These are phyloP conservation scores for Orbilia quercus DNA, from an alignment of 2,329 filamentous ascomycete genomes.

Conservation along the genomic window DNA sequence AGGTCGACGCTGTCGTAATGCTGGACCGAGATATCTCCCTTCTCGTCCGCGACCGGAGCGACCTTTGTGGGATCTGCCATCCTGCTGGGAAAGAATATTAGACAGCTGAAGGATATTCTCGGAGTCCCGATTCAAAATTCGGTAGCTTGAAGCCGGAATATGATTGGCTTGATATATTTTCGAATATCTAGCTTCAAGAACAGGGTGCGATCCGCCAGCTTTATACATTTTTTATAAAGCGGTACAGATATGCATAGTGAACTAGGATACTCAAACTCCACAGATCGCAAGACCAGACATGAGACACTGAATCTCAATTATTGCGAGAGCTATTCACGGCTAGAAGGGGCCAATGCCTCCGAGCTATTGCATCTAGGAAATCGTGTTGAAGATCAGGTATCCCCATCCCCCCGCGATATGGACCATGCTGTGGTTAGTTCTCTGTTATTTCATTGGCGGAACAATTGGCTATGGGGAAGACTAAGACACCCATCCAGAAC, in stretches of 20 bases:
- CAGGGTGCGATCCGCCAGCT: constrained; percentile 28
- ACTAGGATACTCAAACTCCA: constrained; percentile 17
- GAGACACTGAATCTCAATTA: constrained; percentile 17
- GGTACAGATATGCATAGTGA: not conserved
- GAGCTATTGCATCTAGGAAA: constrained; percentile 35
- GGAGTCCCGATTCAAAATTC: constrained; percentile 24
- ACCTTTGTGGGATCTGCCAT: constrained; percentile 38
- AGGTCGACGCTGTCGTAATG: constrained; percentile 53
- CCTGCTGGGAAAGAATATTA: constrained; percentile 8
- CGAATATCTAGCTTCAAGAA: constrained; percentile 21
- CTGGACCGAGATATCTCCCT: constrained; percentile 48
- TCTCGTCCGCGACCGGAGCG: constrained; percentile 35
- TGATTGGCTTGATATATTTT: constrained; percentile 23
- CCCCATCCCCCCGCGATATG: constrained; percentile 13
- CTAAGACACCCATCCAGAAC: constrained; percentile 25
- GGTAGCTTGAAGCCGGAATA: constrained; percentile 26
- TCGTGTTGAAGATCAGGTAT: constrained; percentile 40
- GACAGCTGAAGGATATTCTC: constrained; percentile 26
- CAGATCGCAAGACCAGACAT: constrained; percentile 25
- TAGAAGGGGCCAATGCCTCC: constrained; percentile 53
- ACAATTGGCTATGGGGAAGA: constrained; percentile 52
- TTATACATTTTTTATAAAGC: constrained; percentile 34
- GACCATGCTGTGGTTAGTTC: constrained; percentile 25
- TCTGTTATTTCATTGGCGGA: constrained; percentile 48
- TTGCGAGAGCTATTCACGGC: constrained; percentile 29